A percentile compares a stretch with the other conserved stretches of the same genome.
These are phyloP conservation scores for Jatropha podagrica DNA, from an alignment of 441 rosid genomes.

Conservation along the genomic window DNA sequence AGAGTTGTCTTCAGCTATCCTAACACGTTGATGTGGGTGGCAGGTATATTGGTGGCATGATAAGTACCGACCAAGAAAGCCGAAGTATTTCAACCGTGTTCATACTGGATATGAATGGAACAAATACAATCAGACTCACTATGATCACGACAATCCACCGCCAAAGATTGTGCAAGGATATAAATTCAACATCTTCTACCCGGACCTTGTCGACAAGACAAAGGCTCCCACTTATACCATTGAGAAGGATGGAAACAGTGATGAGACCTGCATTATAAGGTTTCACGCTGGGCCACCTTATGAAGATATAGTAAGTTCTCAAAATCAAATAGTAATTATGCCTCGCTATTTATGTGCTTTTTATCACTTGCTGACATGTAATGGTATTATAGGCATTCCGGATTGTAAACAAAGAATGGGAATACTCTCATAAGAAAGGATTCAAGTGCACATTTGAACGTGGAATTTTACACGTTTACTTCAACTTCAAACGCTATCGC, in stretches of 20 bases:
- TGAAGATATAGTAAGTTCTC: slow-evolving; percentile 75
- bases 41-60: slow-evolving; percentile 99
- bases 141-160: slow-evolving; percentile 98
- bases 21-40: slow-evolving; percentile 14
- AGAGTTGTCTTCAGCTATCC: slow-evolving; percentile 1
- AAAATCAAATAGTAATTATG: neutral
- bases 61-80: slow-evolving; percentile 92
- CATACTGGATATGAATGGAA: slow-evolving; percentile 99
- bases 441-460: slow-evolving; percentile 92
- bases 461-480: slow-evolving; percentile 83
- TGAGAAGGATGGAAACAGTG: slow-evolving; percentile 75
- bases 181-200: slow-evolving; percentile 92
- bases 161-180: slow-evolving; percentile 93
- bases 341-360: neutral
- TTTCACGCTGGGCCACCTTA: slow-evolving; percentile 95
- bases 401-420: slow-evolving; percentile 96
- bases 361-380: neutral
- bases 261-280: slow-evolving; percentile 86
- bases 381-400: slow-evolving; percentile 58
- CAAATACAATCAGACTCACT: slow-evolving; percentile 91
- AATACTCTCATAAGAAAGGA: slow-evolving; percentile 95
- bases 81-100: slow-evolving; percentile 92
- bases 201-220: slow-evolving; percentile 87
- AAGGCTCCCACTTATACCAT: slow-evolving; percentile 80
- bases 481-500: slow-evolving; percentile 90